Evolutionary conservation across 495 filamentous ascomycete genomes (phyloP).

Genomic region (Aspergillus ostianus): DNA sequence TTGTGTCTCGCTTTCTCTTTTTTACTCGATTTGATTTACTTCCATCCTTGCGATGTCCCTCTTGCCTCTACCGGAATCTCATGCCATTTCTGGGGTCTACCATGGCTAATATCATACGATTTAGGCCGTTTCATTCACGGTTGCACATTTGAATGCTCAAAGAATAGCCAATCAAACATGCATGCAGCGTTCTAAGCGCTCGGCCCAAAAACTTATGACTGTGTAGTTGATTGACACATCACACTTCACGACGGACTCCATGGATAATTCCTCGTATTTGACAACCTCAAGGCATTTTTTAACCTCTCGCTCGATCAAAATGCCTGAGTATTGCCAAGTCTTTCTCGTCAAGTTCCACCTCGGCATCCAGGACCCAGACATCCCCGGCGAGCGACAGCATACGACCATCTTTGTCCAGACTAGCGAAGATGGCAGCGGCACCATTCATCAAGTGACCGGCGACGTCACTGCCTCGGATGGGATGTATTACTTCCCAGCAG

Average conservation of each 20-base stretch:
- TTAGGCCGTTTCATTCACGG: no score
- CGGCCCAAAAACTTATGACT: no score
- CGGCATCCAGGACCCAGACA: constrained; percentile 26
- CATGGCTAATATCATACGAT: no score
- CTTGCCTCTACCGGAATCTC: no score
- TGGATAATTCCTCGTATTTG: not conserved
- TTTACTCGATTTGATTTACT: no score
- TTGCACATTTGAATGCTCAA: no score
- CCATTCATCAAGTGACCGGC: constrained; percentile 29
- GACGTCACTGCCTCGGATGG: constrained; percentile 24
- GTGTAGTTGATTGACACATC: not conserved
- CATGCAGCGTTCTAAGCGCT: no score
- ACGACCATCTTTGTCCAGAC: constrained; percentile 31
- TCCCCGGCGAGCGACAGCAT: constrained; percentile 23
- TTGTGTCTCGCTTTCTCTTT: not conserved
- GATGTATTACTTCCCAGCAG: constrained; percentile 23
- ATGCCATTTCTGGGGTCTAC: no score
- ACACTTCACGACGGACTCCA: not conserved
- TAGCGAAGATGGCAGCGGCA: constrained; percentile 18
- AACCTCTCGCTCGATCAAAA: not conserved
- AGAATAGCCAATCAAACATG: no score
- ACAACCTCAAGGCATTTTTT: no score
- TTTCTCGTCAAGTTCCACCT: constrained; percentile 24
- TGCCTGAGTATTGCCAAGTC: constrained; percentile 18
- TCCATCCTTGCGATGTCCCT: no score